Percentiles rank a stretch among this genome's conserved stretches.
These are phyloP conservation scores for Daedaleopsis sinensis DNA, from an alignment of 768 basidiomycete genomes.

Conservation along the genomic window DNA sequence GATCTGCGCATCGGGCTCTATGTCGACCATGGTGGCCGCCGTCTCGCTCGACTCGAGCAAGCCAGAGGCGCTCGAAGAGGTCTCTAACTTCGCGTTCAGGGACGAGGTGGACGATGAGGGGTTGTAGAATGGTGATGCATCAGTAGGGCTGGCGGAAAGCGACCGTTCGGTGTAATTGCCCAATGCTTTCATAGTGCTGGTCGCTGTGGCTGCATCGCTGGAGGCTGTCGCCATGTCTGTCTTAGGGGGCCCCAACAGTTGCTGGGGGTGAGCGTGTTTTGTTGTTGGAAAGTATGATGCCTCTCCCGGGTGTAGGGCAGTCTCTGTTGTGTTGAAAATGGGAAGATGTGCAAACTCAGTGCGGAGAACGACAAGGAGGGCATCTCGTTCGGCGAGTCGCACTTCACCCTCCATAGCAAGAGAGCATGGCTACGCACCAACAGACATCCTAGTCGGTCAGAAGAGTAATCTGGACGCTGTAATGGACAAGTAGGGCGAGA, in stretches of 20 bases:
- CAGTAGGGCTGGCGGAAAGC: conserved; percentile 17
- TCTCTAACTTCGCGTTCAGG: conserved; percentile 11
- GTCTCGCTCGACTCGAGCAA: conserved; percentile 13
- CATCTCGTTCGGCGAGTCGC: conserved; percentile 12
- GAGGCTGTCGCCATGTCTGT: conserved; percentile 22
- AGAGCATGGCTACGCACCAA: conserved; percentile 25
- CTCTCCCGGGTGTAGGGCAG: conserved; percentile 3
- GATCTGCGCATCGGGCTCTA: conserved; percentile 77
- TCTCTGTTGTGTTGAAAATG: conserved; percentile 16
- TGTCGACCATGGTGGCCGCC: conserved; percentile 12
- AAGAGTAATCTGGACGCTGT: conserved; percentile 4
- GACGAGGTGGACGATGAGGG: conserved; percentile 13
- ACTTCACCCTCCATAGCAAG: conserved; percentile 1
- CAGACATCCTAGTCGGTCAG: conserved; percentile 22
- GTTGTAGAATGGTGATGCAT: conserved; percentile 24
- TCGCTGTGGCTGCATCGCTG: conserved; percentile 18
- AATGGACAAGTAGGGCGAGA: conserved; percentile 11
- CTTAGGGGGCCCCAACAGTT: conserved; percentile 4
- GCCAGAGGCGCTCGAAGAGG: conserved; percentile 6
- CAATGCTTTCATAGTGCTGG: conserved; percentile 22
- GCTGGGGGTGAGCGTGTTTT: background rate
- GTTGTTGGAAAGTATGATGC: background rate
- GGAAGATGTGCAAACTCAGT: conserved; percentile 21
- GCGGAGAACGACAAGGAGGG: conserved; percentile 20
- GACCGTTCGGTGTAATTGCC: conserved; percentile 19